Evolutionary conservation across 441 rosid species (phyloP).

Genomic region (Mallotus japonicus): DNA sequence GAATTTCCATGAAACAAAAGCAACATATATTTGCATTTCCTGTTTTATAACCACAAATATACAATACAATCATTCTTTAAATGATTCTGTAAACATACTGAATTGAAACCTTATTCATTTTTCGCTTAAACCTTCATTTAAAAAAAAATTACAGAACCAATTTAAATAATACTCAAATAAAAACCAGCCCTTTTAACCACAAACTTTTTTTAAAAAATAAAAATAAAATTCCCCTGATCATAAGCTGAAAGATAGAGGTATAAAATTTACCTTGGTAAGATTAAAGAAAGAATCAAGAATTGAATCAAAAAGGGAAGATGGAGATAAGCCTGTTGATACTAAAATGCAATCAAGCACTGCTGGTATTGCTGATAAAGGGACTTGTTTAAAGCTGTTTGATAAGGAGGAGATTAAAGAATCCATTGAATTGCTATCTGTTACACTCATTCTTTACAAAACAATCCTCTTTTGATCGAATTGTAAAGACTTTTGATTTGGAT

Average conservation of each 20-base stretch:
- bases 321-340: slow-evolving; percentile 57
- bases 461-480: not conserved
- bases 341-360: slow-evolving; percentile 77
- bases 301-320: slow-evolving; percentile 55
- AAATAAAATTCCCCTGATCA: not conserved
- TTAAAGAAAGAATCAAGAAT: slow-evolving; percentile 46
- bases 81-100: not conserved
- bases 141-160: not conserved
- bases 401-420: slow-evolving; percentile 50
- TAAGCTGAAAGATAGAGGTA: not conserved
- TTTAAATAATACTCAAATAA: not conserved
- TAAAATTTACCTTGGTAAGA: slow-evolving; percentile 41
- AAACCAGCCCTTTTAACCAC: not conserved
- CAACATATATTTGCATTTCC: not conserved
- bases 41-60: not conserved
- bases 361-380: slow-evolving; percentile 68
- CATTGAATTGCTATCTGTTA: slow-evolving; percentile 28
- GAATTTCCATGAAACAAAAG: not conserved
- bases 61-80: not conserved
- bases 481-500: not conserved
- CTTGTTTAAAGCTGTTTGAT: slow-evolving; percentile 54
- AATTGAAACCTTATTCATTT: not conserved
- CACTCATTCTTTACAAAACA: slow-evolving; percentile 20
- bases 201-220: too few species aligned
- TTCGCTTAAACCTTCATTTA: not conserved